Percentiles rank a stretch among this genome's conserved stretches.
Evolutionary conservation across 179 eudicot genomes (phyloP).

Genomic region (Pouteria campechiana): DNA sequence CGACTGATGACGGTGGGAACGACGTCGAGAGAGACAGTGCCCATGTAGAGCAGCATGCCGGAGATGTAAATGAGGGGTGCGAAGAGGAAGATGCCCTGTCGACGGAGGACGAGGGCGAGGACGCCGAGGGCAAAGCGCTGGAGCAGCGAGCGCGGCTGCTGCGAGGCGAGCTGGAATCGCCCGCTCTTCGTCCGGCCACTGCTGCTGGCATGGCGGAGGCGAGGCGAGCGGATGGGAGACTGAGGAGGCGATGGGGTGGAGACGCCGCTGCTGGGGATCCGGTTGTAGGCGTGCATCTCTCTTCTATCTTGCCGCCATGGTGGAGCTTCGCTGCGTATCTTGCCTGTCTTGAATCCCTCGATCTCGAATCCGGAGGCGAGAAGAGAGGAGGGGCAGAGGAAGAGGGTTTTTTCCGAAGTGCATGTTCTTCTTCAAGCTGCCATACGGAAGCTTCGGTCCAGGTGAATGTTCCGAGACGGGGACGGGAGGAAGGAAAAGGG

Average conservation of each 20-base stretch:
- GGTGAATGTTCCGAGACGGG: no score
- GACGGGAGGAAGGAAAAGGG: no score
- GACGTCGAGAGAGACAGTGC: constrained; percentile 73
- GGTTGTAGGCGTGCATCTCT: constrained; percentile 57
- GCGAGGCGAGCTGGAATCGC: constrained; percentile 11
- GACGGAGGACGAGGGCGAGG: constrained; percentile 60
- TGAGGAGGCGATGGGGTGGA: constrained; percentile 63
- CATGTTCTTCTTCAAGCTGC: no score
- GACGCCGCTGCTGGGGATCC: constrained; percentile 68
- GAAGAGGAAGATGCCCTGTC: constrained; percentile 82
- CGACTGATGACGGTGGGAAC: constrained; percentile 53
- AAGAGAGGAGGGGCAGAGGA: no score
- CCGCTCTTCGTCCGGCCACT: constrained; percentile 28
- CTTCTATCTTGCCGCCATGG: no score
- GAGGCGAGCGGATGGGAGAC: constrained; percentile 61
- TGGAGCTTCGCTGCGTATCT: no score
- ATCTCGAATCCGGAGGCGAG: no score
- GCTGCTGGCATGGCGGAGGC: constrained; percentile 37
- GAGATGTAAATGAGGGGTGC: constrained; percentile 82
- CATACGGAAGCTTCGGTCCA: no score
- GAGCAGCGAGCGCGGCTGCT: constrained; percentile 26
- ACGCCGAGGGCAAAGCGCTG: constrained; percentile 59
- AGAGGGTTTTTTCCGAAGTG: no score
- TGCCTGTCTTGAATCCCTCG: no score
- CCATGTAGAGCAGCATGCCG: constrained; percentile 83